Base-by-base conservation (phyloP, 768 basidiomycete genomes). In the Pulveroboletus sp. region DNA sequence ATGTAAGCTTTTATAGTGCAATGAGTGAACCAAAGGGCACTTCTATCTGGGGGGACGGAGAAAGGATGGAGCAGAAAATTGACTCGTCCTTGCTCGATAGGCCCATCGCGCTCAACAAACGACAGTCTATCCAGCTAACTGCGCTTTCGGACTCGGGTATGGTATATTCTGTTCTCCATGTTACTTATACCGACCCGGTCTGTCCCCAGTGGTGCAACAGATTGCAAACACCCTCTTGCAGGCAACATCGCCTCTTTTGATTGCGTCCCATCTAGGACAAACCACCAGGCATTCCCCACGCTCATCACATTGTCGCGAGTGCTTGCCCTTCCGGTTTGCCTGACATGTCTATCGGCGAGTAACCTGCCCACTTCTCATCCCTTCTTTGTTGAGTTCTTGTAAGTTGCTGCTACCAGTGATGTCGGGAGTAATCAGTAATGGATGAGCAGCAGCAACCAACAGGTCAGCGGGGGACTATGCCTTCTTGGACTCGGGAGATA, bases 21-120 rank as follows among this genome's bases (percentile, higher is more conserved):
- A 78, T 67, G n/a, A 85, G 82, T 46, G 77, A 81, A 26, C 86
- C 86, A 0, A 81, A 78, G 60, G 85, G 86, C 0, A 86, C 86
- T 0, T 85, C 1, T 87, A 89, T 61, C 71, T 86, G 8, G 87
- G 83, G 82, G 83, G 77, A 11, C 74, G 83, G 14, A 74, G 86
- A 88, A 59, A 74, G 76, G 0, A 81, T 81, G 73, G 85, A 88
- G 57, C 76, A 85, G 61, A 79, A 83, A 58, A 63, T 86, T 0
- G 71, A 78, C 21, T 52, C 68, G 5, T 54, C 65, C 5, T 49
- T 65, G 2, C 52, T 80, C n/a, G 60, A 69, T 18, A 52, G 65
- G 3, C 44, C 67, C 0, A 49, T 65, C 8, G 50, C 69, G 0
- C 51, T 59, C 36, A 55, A 52, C n/a, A 69, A 72, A 49, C 84